Evolutionary conservation across 805 yeast genomes (phyloP).

Genomic region (Candida xiaguanensis): DNA sequence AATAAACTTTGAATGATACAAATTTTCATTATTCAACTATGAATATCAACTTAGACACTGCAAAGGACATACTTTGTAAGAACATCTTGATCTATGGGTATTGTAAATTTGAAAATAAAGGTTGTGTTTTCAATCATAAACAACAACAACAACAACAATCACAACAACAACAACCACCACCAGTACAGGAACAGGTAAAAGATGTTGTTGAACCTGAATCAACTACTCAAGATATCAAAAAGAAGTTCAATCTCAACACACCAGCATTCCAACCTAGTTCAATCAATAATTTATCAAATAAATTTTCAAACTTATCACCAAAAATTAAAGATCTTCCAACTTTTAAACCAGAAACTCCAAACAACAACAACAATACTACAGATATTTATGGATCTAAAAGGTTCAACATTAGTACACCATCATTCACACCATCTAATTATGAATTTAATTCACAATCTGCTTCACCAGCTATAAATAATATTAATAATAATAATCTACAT

Average conservation of each 20-base stretch:
- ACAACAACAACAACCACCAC: conserved; percentile 6
- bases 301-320: conserved; percentile 48
- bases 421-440: conserved; percentile 30
- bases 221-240: conserved; percentile 9
- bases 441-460: conserved; percentile 2
- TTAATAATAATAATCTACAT: neutral
- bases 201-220: neutral
- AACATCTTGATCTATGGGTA: conserved; percentile 83
- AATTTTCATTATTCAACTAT: conserved; percentile 9
- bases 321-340: conserved; percentile 44
- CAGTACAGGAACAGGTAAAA: neutral
- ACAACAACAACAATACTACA: conserved; percentile 16
- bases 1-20: neutral
- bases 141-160: conserved; percentile 8
- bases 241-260: conserved; percentile 37
- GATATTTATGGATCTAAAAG: conserved; percentile 14
- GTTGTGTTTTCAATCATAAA: conserved; percentile 77
- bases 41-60: conserved; percentile 49
- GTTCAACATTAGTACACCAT: conserved; percentile 38
- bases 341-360: conserved; percentile 41
- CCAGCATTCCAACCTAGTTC: conserved; percentile 40
- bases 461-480: conserved; percentile 3
- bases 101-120: conserved; percentile 83
- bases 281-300: conserved; percentile 21
- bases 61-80: conserved; percentile 76